Evolutionary conservation across 2,329 filamentous ascomycete genomes (phyloP).

Genomic region (Lecanicillium sp.): DNA sequence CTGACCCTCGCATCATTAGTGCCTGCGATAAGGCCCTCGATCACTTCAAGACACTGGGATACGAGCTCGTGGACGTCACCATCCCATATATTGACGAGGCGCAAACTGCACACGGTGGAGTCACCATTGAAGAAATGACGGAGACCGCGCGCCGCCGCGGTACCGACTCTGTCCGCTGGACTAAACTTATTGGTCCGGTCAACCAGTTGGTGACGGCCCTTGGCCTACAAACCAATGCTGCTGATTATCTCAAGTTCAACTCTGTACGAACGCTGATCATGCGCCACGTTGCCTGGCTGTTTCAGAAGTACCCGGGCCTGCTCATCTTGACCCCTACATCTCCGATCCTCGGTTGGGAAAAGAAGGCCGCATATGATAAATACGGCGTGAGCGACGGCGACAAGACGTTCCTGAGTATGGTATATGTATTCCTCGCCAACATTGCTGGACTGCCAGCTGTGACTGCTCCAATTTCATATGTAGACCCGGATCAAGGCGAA

Average conservation of each 20-base stretch:
- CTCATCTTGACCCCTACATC: constrained; percentile 74
- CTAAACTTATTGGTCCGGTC: constrained; percentile 53
- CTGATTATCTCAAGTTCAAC: constrained; percentile 67
- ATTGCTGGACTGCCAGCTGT: constrained; percentile 73
- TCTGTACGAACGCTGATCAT: constrained; percentile 71
- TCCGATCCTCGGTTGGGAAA: constrained; percentile 69
- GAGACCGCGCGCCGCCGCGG: constrained; percentile 38
- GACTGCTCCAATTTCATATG: constrained; percentile 69
- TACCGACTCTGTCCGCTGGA: constrained; percentile 41
- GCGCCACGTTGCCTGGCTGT: constrained; percentile 69
- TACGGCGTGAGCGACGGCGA: constrained; percentile 74
- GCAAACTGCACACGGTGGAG: constrained; percentile 70
- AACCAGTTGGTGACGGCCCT: constrained; percentile 67
- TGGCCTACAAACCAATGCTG: constrained; percentile 56
- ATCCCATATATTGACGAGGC: constrained; percentile 64
- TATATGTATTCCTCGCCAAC: constrained; percentile 82
- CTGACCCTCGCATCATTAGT: constrained; percentile 56
- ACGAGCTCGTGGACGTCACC: constrained; percentile 50
- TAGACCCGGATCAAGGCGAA: constrained; percentile 46
- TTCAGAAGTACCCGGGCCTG: constrained; percentile 63
- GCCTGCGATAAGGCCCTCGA: constrained; percentile 58
- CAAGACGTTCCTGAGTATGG: constrained; percentile 68
- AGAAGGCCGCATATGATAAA: constrained; percentile 49
- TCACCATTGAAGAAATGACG: constrained; percentile 68
- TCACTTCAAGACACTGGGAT: constrained; percentile 46